Base-by-base conservation (phyloP, 73 alveolate species). In the Paramecium caudatum region DNA sequence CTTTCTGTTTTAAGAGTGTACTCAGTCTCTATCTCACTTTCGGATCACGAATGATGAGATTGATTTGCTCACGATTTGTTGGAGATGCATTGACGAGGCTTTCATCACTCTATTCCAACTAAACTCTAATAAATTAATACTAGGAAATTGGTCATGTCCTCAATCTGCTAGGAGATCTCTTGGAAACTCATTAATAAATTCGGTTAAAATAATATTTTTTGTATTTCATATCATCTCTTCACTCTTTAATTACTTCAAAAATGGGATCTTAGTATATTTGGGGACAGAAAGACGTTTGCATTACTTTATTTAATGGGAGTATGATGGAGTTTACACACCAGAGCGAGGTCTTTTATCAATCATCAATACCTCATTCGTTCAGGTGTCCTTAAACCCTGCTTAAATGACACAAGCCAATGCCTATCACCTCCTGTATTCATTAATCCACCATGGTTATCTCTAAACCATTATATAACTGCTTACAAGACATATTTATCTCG, bases 141-240 rank as follows among this genome's bases (percentile, higher is more conserved):
- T 6, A 65, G 49, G n/a, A 32, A 65, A 12, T 65, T 36, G 17
- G 83, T 65, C 83, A 65, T 65, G 1, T 30, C 49, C 6, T 33
- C 50, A 32, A 65, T 65, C 34, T 65, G 15, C 83, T 65, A 16
- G 17, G 83, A 65, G 3, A 65, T 13, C 61, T 65, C 83, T 65
- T 32, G 34, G 50, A 65, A 65, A 65, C 83, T 65, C 83, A 65
- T 65, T 65, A 65, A 33, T 65, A 65, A 65, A 65, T 65, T 65
- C 83, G 83, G 83, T 65, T 65, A 65, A 65, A 65, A 65, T 65
- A 65, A 65, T 65, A 55, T 55, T 19, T 19, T 55, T 55, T 55
- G 80, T 55, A 55, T 55, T 55, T 55, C 32, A 55, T 55, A 55
- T 55, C 80, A 55, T 55, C 80, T 55, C 80, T 55, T 19, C 46